A percentile compares a stretch with the other conserved stretches of the same genome.
Conservation (phyloP, 805 yeast genomes). For the Saccharomycopsis olivae region DNA sequence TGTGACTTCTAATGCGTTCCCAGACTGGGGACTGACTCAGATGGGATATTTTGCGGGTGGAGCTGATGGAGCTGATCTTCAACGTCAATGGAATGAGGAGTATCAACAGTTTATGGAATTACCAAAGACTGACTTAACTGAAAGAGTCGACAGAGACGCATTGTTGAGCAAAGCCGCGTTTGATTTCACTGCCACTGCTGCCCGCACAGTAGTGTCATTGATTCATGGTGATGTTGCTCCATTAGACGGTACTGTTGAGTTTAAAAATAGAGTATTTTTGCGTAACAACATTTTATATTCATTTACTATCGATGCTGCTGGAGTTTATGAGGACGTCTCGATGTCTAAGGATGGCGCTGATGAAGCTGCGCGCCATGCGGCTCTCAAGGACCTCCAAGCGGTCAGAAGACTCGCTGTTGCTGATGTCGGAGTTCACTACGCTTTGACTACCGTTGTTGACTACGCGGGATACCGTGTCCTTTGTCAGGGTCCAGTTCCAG, state of each 20-base stretch:
- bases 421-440: slow-evolving; percentile 50
- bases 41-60: slow-evolving; percentile 35
- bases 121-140: slow-evolving; percentile 45
- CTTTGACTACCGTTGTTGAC: slow-evolving; percentile 81
- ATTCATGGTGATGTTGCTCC: slow-evolving; percentile 65
- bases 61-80: slow-evolving; percentile 44
- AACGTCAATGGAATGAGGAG: slow-evolving; percentile 86
- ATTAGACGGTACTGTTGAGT: slow-evolving; percentile 57
- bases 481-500: slow-evolving; percentile 95
- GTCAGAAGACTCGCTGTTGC: slow-evolving; percentile 57
- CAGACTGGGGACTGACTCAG: slow-evolving; percentile 25
- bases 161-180: slow-evolving; percentile 57
- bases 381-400: slow-evolving; percentile 68
- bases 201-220: slow-evolving; percentile 69
- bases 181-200: slow-evolving; percentile 70
- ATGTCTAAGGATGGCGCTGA: slow-evolving; percentile 52
- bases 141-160: slow-evolving; percentile 67
- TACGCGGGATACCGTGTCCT: slow-evolving; percentile 81
- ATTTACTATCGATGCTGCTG: slow-evolving; percentile 58
- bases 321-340: slow-evolving; percentile 43
- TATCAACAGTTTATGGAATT: slow-evolving; percentile 74
- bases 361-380: slow-evolving; percentile 75
- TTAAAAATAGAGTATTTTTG: slow-evolving; percentile 55
- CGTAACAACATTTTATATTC: slow-evolving; percentile 84
- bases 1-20: slow-evolving; percentile 7